Base-by-base conservation (phyloP, 139 green algal genomes). In the Chlorella sp. region DNA sequence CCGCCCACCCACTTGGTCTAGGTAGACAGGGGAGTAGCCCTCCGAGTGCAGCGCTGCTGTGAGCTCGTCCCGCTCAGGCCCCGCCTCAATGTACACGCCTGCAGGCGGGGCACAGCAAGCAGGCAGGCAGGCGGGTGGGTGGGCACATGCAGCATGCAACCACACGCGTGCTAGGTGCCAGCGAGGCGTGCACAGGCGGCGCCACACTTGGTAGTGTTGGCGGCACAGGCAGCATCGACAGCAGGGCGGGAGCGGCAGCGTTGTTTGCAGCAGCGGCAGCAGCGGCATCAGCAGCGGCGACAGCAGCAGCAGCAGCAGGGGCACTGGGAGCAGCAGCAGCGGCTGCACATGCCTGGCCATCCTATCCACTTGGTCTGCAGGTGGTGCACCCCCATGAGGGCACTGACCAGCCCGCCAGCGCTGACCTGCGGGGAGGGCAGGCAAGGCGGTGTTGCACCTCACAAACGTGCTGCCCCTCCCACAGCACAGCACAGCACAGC, bases 351-450 rank as follows among this genome's bases (percentile, higher is more conserved):
- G 94, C 97, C 98, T 68, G 98, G 98, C 98, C 98, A 99, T 28
- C 98, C 98, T 12, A 99, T 96, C 98, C 98, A 99, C 53, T 94
- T 91, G 30, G 96, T 98, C n/a, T 94, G 81, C 83, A 96, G 97
- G 91, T 96, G 97, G 81, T 93, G 93, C 48, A 99, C 98, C 4
- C 97, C 97, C 93, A 98, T 97, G 1, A 99, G 93, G 15, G 98
- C 98, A 73, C 92, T 97, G 19, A 99, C 98, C 73, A 99, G 94
- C 4, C 98, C 98, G 24, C 98, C 98, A 12, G 97, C 96, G 86
- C 93, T 97, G 71, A 98, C 92, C 93, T 97, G 94, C 73, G 77
- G 69, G 26, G n/a, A 18, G 77, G 12, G 37, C 64, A 73, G 64
- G 64, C 71, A 78, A 40, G 68, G 68, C 1, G 11, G 5, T 73